Percentiles rank a stretch among this genome's conserved stretches.
Conservation (phyloP, 2,329 filamentous ascomycete genomes). For the Plenodomus tracheiphilus region DNA sequence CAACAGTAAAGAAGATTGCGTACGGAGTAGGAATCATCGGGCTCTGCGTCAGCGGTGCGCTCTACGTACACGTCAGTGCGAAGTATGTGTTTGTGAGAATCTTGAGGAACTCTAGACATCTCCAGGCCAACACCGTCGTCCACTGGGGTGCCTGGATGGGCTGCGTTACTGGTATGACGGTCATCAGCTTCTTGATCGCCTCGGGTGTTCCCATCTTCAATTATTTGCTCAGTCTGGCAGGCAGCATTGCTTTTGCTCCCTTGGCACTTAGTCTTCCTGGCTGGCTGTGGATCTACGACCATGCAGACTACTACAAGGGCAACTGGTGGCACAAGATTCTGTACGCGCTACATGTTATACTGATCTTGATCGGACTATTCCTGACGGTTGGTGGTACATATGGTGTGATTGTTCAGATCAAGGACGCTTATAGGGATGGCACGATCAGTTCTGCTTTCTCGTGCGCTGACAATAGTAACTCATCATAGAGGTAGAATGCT, state of each 20-base stretch:
- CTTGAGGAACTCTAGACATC: constrained; percentile 54
- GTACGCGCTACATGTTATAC: constrained; percentile 48
- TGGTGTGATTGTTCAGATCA: constrained; percentile 56
- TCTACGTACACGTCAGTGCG: constrained; percentile 56
- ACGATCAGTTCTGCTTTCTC: constrained; percentile 47
- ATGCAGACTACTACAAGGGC: constrained; percentile 48
- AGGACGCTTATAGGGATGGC: constrained; percentile 55
- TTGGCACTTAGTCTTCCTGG: constrained; percentile 54
- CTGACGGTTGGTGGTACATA: constrained; percentile 55
- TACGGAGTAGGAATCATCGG: constrained; percentile 63
- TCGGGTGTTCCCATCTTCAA: constrained; percentile 61
- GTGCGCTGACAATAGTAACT: constrained; percentile 38
- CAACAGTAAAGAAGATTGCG: constrained; percentile 62
- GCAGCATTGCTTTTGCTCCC: constrained; percentile 56
- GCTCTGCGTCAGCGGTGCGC: constrained; percentile 54
- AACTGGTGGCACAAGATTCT: constrained; percentile 37
- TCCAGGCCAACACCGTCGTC: constrained; percentile 55
- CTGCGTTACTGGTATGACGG: constrained; percentile 48
- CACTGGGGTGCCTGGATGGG: constrained; percentile 63
- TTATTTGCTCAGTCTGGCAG: constrained; percentile 54
- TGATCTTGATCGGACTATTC: constrained; percentile 53
- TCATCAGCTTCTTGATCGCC: constrained; percentile 56
- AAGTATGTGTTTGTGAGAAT: constrained; percentile 62
- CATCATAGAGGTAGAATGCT: constrained; percentile 15
- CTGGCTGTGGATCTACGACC: constrained; percentile 57